Percentiles rank a stretch among this genome's conserved stretches.
Evolutionary conservation across 2,329 filamentous ascomycete species (phyloP).

Genomic region (Furcasterigmium furcatum): DNA sequence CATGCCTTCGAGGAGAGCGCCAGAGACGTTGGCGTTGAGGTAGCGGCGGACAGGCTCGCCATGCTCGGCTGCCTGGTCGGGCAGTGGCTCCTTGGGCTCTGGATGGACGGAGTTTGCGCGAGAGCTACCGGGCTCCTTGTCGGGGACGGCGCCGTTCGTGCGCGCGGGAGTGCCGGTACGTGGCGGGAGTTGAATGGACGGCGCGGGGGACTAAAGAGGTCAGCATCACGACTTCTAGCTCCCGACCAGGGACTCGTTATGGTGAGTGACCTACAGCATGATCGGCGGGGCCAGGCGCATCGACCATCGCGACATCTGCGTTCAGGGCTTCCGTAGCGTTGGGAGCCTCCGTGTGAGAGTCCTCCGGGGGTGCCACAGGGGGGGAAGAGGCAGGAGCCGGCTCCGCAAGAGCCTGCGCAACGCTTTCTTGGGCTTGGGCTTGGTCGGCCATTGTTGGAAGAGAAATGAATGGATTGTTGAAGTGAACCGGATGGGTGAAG

Average conservation of each 20-base stretch:
- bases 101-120: constrained; percentile 56
- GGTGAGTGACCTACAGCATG: constrained; percentile 19
- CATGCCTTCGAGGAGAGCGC: constrained; percentile 69
- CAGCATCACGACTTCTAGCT: neutral
- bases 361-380: constrained; percentile 43
- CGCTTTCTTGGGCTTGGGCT: neutral
- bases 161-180: constrained; percentile 47
- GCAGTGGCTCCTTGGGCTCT: constrained; percentile 50
- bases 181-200: constrained; percentile 22
- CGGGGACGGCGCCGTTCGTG: constrained; percentile 25
- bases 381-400: neutral
- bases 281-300: constrained; percentile 29
- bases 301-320: constrained; percentile 38
- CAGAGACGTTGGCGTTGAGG: constrained; percentile 68
- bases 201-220: constrained; percentile 12
- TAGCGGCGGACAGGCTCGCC: constrained; percentile 69
- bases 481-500: too few species aligned
- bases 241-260: neutral
- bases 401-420: neutral
- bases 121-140: constrained; percentile 32
- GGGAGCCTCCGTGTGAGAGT: constrained; percentile 24
- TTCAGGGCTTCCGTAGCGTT: neutral
- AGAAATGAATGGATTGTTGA: too few species aligned
- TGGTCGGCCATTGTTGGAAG: neutral
- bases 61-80: constrained; percentile 57